phyloP scores from a whole-genome alignment of 257 asterid genomes.

The Echium plantagineum region DNA sequence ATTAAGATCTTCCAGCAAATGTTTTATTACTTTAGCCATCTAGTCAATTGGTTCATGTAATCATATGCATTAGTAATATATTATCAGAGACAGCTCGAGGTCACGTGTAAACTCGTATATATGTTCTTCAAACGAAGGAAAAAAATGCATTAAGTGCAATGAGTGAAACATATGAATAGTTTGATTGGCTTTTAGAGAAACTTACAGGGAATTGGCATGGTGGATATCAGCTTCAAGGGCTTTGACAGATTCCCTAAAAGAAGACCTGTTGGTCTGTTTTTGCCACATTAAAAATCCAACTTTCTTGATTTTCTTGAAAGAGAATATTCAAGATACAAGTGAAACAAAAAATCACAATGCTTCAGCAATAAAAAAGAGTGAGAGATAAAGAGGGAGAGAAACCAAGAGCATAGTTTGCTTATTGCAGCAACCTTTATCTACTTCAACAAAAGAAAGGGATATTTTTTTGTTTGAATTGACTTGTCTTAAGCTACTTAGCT shows the following conservation, averaged over 20 bases:
- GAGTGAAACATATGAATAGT: background rate
- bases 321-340: background rate
- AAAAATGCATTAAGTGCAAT: background rate
- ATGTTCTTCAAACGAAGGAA: too few relatives aligned
- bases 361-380: background rate
- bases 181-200: background rate
- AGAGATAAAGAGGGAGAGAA: background rate
- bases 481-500: background rate
- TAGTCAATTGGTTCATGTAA: too few relatives aligned
- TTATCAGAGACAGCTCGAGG: too few relatives aligned
- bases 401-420: conserved; percentile 21
- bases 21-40: too few relatives aligned
- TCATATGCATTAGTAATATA: too few relatives aligned
- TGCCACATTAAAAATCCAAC: conserved; percentile 33
- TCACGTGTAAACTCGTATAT: too few relatives aligned
- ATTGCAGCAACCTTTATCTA: conserved; percentile 23
- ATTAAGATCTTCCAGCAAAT: too few relatives aligned
- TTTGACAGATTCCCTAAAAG: conserved; percentile 51
- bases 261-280: conserved; percentile 27
- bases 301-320: conserved; percentile 3
- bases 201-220: conserved; percentile 64
- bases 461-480: conserved; percentile 7
- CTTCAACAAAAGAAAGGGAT: conserved; percentile 48
- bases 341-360: conserved; percentile 16
- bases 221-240: conserved; percentile 61